Conservation (phyloP, 805 yeast species). For the Hanseniaspora singularis region DNA sequence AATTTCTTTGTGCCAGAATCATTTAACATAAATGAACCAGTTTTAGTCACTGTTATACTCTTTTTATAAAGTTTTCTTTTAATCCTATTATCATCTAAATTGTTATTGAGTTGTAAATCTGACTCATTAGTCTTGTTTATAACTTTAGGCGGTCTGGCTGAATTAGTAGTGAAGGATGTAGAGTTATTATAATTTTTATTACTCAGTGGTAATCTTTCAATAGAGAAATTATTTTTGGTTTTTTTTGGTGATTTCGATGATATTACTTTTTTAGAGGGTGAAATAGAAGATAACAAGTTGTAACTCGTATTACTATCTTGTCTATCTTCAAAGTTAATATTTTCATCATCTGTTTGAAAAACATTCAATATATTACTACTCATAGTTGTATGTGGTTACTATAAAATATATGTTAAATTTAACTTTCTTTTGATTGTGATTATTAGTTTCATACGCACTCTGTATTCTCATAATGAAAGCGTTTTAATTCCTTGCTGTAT, state of each 20-base stretch:
- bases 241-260: conserved; percentile 2
- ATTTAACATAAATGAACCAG: conserved; percentile 5
- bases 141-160: too few relatives aligned
- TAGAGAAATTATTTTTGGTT: background rate
- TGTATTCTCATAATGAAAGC: too few relatives aligned
- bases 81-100: background rate
- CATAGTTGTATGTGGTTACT: too few relatives aligned
- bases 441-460: too few relatives aligned
- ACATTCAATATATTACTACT: background rate
- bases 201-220: conserved; percentile 9
- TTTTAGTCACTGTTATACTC: conserved; percentile 10
- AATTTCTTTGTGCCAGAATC: too few relatives aligned
- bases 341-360: conserved; percentile 5
- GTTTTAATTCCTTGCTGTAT: background rate
- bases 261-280: conserved; percentile 5
- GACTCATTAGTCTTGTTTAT: background rate
- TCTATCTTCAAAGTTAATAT: conserved; percentile 5
- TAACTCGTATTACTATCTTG: conserved; percentile 3
- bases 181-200: background rate
- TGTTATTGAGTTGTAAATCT: background rate
- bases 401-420: too few relatives aligned
- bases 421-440: background rate
- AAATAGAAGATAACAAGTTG: conserved; percentile 1
- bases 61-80: conserved; percentile 6
- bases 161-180: too few relatives aligned